Base-by-base conservation (phyloP, 768 basidiomycete genomes). In the Agaricus sinodeliciosus region DNA sequence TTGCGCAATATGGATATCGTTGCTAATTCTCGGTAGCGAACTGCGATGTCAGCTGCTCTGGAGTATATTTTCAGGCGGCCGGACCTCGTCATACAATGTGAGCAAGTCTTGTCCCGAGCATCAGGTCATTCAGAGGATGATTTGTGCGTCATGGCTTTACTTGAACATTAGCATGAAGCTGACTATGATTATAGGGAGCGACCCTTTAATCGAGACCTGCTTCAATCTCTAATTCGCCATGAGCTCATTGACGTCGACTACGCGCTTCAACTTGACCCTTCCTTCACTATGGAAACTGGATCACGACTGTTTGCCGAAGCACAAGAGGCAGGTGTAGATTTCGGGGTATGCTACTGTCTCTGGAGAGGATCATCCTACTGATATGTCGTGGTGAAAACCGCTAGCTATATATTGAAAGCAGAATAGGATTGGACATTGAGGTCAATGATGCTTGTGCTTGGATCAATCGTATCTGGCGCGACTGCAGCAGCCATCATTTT, bases 401-500 rank as follows among this genome's bases (percentile, higher is more conserved):
- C 44, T 57, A 82, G 83, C 47, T 70, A 5, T 84, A 81, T 60
- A 62, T 90, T 0, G 79, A 84, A 42, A 72, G 72, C 6, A 85
- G 78, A 61, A 63, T 90, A 27, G 72, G 72, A 9, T 68, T 73
- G 9, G 87, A 88, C 27, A 63, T 67, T 25, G 66, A 58, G 31
- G 54, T 68, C 16, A 66, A 66, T 9, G 76, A 80, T 48, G 54
- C 65, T 35, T 62, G 62, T 28, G 46, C 54, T n/a, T 75, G 72
- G 69, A 59, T 77, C 37, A 65, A 70, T 55, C 70, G 73, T 31
- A 70, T 85, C 22, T 78, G 77, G 66, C 68, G 68, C 48, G 87
- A 90, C 59, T 71, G 74, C 3, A 72, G 70, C 28, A 76, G 72
- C 53, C 87, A 90, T 57, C 64, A 71, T 36, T 64, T 69, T 19